These are phyloP conservation scores for Nicotiana sylvestris DNA, from an alignment of 257 asterid genomes.

Conservation along the genomic window DNA sequence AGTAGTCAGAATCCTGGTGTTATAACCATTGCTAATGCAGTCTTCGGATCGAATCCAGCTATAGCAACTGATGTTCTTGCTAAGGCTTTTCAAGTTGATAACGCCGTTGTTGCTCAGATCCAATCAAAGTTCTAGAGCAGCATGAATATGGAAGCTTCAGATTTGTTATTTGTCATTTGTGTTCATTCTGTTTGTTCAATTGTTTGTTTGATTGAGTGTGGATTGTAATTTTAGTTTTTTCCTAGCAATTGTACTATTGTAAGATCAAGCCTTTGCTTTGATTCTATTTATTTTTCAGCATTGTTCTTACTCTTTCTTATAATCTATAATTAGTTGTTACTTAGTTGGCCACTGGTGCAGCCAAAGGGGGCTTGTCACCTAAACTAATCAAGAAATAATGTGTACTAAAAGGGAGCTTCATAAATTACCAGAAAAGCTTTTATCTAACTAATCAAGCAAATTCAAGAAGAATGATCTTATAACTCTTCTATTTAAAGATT, in stretches of 20 bases:
- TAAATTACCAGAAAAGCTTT: neutral
- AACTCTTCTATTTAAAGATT: neutral
- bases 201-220: too few species aligned
- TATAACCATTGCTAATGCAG: neutral
- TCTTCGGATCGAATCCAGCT: neutral
- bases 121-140: neutral
- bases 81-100: neutral
- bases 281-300: neutral
- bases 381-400: slow-evolving; percentile 2
- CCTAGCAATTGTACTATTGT: too few species aligned
- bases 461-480: slow-evolving; percentile 5
- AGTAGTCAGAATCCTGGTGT: slow-evolving; percentile 2
- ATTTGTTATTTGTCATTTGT: too few species aligned
- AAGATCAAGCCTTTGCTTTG: too few species aligned
- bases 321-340: neutral
- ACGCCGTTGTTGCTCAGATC: neutral
- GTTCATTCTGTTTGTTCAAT: too few species aligned
- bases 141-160: neutral
- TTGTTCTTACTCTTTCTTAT: neutral
- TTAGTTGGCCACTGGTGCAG: neutral
- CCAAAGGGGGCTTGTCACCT: neutral
- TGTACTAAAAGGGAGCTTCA: neutral
- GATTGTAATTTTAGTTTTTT: neutral
- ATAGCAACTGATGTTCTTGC: neutral
- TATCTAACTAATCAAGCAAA: neutral